Conservation (phyloP, 371 early-diverging fungal species). For the Lichtheimia ramosa region DNA sequence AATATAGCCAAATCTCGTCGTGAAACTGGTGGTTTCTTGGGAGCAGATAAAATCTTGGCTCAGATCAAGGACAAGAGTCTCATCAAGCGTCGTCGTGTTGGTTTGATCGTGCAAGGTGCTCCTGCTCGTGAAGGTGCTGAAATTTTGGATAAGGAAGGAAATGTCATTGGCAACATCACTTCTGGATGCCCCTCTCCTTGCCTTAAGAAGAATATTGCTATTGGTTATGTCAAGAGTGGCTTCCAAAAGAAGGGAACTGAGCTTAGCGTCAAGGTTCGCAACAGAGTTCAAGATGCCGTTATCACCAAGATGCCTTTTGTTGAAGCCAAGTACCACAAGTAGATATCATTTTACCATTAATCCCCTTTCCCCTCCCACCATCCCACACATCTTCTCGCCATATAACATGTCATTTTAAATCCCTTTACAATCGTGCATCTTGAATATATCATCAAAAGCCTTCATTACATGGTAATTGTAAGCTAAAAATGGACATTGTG, state of each 20-base stretch:
- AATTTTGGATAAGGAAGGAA: slow-evolving; percentile 65
- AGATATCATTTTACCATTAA: slow-evolving; percentile 10
- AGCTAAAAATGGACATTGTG: no score
- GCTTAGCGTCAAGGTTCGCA: slow-evolving; percentile 88
- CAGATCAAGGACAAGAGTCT: slow-evolving; percentile 79
- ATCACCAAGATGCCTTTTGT: slow-evolving; percentile 98
- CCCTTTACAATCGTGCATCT: no score
- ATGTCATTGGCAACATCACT: slow-evolving; percentile 79
- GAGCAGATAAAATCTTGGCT: slow-evolving; percentile 81
- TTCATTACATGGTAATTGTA: no score
- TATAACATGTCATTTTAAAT: no score
- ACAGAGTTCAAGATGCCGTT: slow-evolving; percentile 74
- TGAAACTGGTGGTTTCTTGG: slow-evolving; percentile 92
- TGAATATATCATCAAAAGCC: no score
- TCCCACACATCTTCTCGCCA: not conserved
- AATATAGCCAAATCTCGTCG: slow-evolving; percentile 80
- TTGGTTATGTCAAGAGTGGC: slow-evolving; percentile 92
- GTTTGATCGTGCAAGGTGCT: slow-evolving; percentile 91
- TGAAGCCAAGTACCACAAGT: slow-evolving; percentile 77
- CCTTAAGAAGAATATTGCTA: slow-evolving; percentile 95
- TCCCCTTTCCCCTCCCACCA: not conserved
- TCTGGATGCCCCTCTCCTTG: slow-evolving; percentile 93
- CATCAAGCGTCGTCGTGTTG: slow-evolving; percentile 81
- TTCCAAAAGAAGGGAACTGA: slow-evolving; percentile 87
- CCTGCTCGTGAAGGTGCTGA: slow-evolving; percentile 91